These are phyloP conservation scores for Prunus fruticosa DNA, from an alignment of 306 rosid species.

Conservation along the genomic window DNA sequence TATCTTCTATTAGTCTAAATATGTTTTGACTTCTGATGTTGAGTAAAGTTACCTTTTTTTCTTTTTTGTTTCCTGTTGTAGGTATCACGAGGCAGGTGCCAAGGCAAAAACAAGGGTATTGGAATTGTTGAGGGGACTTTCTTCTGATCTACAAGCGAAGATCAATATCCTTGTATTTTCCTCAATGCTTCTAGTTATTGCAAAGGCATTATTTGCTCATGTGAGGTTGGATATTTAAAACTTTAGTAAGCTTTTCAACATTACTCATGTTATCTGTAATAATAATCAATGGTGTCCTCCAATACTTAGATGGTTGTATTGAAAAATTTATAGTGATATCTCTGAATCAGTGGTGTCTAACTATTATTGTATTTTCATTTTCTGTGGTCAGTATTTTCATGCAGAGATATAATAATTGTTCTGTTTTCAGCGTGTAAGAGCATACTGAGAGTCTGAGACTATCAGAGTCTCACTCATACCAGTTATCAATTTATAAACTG, in stretches of 20 bases:
- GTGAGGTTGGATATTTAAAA: conserved; percentile 67
- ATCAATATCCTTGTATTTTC: conserved; percentile 81
- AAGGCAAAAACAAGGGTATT: conserved; percentile 73
- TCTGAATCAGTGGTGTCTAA: neutral
- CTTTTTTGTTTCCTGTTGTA: conserved; percentile 22
- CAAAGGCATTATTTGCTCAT: conserved; percentile 90
- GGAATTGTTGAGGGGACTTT: conserved; percentile 75
- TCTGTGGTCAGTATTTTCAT: neutral
- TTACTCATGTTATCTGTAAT: neutral
- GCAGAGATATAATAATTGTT: neutral
- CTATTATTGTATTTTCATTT: neutral
- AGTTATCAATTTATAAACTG: neutral
- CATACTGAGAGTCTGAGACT: neutral
- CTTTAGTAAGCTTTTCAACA: conserved; percentile 12
- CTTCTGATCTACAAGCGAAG: conserved; percentile 69
- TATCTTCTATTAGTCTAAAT: neutral
- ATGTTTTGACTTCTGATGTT: neutral
- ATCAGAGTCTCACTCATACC: neutral
- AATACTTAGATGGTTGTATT: neutral
- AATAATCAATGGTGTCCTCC: neutral
- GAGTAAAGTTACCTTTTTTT: neutral
- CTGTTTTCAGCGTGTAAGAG: neutral
- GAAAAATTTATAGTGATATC: neutral
- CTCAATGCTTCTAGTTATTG: conserved; percentile 79
- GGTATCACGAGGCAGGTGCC: conserved; percentile 81